Base-by-base conservation (phyloP, 257 asterid species). In the Perilla frutescens region DNA sequence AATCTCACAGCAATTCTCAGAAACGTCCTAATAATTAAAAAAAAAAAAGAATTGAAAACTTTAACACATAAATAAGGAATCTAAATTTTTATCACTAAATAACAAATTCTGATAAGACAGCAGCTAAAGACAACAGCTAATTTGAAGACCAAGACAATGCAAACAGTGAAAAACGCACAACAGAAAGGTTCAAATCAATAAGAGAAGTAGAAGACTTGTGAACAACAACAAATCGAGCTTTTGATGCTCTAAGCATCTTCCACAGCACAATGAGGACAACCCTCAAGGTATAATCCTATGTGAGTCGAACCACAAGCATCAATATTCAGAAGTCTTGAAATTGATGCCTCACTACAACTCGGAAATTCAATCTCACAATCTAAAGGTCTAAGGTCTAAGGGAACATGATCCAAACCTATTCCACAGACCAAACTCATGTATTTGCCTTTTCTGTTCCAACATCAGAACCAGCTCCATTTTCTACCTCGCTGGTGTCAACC, bases 341-440 rank as follows among this genome's bases (percentile, higher is more conserved):
- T 8, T 31, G 26, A 67, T 62, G 67, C 34, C 53, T 62, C 20
- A 56, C 56, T 15, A 54, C 49, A 26, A 48, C 43, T 50, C 34
- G 11, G 6, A 43, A 68, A 36, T 62, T 43, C 57, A 62, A 68
- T 44, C 73, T 76, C 67, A 15, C 70, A 61, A 61, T 32, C 47
- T 40, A 63, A 66, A 61, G 59, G 40, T 63, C 56, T 29, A 66
- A 62, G 66, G 26, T 20, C 26, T 20, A 20, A 20, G 26, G 26
- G 62, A 57, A 77, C 54, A 73, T 37, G 56, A 54, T 43, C 63
- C 34, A 57, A 37, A 29, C 41, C 43, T 40, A 51, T 50, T 62
- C 66, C 66, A 66, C 54, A 63, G 47, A 57, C 74, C 66, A 64
- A 40, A 54, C 47, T 84, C 74, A 78, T 15, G 79, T 9, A 62